Base-by-base conservation (phyloP, 2,329 filamentous ascomycete species). In the Monosporascus sp. region DNA sequence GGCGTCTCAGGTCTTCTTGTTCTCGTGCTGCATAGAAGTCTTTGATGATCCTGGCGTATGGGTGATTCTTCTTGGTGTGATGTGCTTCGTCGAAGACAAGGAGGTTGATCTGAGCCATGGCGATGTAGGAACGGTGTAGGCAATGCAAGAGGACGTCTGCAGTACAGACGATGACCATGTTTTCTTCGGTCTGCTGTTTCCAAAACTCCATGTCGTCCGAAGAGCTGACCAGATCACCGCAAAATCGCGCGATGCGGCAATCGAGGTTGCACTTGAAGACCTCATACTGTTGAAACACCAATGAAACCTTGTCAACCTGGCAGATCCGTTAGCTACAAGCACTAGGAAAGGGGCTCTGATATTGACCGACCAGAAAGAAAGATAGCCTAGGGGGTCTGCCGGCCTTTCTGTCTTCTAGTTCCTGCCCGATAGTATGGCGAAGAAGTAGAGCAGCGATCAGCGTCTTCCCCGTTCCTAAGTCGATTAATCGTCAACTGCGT, bases 81-180 rank as follows among this genome's bases (percentile, higher is more conserved):
- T 99, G 94, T 6, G 92, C 94, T 70, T 99, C 94, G 64, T 99
- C 94, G 60, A 99, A 96, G 55, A 97, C 85, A 38, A 99, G 76
- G 1, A 99, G 79, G 64, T 93, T 97, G 68, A 97, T 91, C 61
- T 88, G 83, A 18, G 82, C 75, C 74, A 99, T 96, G 9, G 71
- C 80, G 55, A 97, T 80, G 69, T 91, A 95, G 0, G 88, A 87
- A 62, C 88, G 87, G 58, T 86, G 81, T 2, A 99, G 79, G 61
- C 88, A 91, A 57, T 89, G 84, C 37, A 88, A 79, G 5, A 97
- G 77, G 3, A 97, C 87, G 62, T 94, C 91, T 0, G 92, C 92
- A 0, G 94, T 97, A 72, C 91, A 97, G 6, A 97, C 91, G 58
- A 97, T 81, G 28, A 92, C 87, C 83, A 90, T 92, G 68, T 90